Evolutionary conservation across 805 yeast genomes (phyloP).

Genomic region (Kodamaea kakaduensis): DNA sequence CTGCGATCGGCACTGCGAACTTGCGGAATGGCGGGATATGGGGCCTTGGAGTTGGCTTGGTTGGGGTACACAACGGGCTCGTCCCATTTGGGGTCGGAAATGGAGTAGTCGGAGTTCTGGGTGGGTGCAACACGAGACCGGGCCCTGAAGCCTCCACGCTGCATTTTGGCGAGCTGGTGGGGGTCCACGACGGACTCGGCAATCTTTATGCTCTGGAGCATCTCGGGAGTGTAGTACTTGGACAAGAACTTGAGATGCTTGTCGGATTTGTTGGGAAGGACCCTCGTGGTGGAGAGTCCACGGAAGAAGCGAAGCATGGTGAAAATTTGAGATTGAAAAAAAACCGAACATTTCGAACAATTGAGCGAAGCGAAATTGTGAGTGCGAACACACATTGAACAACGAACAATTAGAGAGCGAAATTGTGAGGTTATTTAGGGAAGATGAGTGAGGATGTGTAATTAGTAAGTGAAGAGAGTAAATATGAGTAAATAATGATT

Average conservation of each 20-base stretch:
- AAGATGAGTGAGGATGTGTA: too few relatives aligned
- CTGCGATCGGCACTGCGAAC: slow-evolving; percentile 50
- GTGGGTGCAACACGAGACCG: slow-evolving; percentile 58
- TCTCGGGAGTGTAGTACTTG: slow-evolving; percentile 77
- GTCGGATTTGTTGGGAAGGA: slow-evolving; percentile 7
- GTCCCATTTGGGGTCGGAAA: slow-evolving; percentile 75
- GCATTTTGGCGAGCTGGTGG: slow-evolving; percentile 45
- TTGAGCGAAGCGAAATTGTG: too few relatives aligned
- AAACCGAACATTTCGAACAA: too few relatives aligned
- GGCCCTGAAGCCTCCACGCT: slow-evolving; percentile 28
- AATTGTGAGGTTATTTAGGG: too few relatives aligned
- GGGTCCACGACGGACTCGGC: slow-evolving; percentile 78
- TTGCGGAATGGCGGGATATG: slow-evolving; percentile 56
- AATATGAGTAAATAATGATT: too few relatives aligned
- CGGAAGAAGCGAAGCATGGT: slow-evolving; percentile 2
- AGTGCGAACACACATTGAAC: too few relatives aligned
- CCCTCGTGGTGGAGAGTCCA: slow-evolving; percentile 6
- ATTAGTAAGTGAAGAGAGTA: too few relatives aligned
- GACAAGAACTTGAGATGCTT: slow-evolving; percentile 54
- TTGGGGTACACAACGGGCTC: slow-evolving; percentile 48
- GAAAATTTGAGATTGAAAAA: slow-evolving; percentile 4
- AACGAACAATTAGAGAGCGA: too few relatives aligned
- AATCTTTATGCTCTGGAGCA: slow-evolving; percentile 74
- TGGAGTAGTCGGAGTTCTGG: slow-evolving; percentile 64
- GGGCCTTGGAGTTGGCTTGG: slow-evolving; percentile 46